Evolutionary conservation across 1,139 yeast species (phyloP), one percentile per base, ranked within the genome.

Genomic region (Lodderomyces elongisporus): DNA sequence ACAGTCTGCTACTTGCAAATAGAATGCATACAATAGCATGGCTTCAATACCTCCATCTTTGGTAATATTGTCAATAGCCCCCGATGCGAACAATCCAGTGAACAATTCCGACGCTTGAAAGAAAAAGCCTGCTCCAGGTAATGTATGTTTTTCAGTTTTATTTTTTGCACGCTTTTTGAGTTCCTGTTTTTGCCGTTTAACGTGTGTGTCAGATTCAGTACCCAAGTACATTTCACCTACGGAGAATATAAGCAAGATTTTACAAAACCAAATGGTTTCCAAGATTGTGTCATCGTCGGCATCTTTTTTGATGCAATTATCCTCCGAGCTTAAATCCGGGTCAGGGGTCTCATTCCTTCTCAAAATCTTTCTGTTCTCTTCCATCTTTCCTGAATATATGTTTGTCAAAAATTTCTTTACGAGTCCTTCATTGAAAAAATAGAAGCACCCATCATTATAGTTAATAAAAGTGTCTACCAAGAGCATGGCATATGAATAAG

Each of bases 181-280:
- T 56, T 41, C 68, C 48, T 45, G 61, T 58, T 43, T 47, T 46
- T 56, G 54, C 27, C 55, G 52, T 33, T 52, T 51, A 4, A 60
- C 47, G 40, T 67, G 72, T 3, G 62, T 56, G 39, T 63, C 69
- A 5, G 70, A 62, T 37, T 81, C 83, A 0, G 87, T 79, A 3
- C 91, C 89, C 29, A 81, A 54, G 46, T 85, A 85, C 87, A 85
- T 82, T 52, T 85, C 95, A 5, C 95, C 95, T 32, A 80, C 71
- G 2, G 94, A 89, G 51, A 85, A 82, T 14, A 85, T 79, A 35
- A 85, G 59, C 12, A 85, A 55, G 6, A 84, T 70, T 51, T 84
- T 83, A 55, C 93, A 81, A 47, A 81, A 81, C 88, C 91, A 83
- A 34, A 85, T 80, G 0, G 88, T 78, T 50, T 82, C 87, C 33